phyloP scores from a whole-genome alignment of 2,329 filamentous ascomycete genomes.

The Xylaria sp. region DNA sequence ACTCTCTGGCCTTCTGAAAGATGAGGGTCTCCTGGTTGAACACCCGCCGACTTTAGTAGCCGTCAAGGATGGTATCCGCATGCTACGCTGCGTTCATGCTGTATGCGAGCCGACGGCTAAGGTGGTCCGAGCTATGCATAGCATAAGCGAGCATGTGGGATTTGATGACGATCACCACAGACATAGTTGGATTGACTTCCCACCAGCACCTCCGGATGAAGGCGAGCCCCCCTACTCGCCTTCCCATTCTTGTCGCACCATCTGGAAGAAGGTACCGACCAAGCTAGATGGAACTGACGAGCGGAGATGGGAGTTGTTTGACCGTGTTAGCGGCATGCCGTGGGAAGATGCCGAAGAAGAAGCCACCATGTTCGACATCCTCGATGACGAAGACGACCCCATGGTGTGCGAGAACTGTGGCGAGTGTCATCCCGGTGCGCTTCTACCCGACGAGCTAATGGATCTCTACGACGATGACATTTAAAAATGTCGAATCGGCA shows the following conservation, averaged over 20 bases:
- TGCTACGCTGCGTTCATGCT: constrained; percentile 51
- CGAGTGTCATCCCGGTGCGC: constrained; percentile 46
- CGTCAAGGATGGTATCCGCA: constrained; percentile 53
- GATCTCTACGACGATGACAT: constrained; percentile 43
- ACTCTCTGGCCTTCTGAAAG: constrained; percentile 62
- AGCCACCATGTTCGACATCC: constrained; percentile 44
- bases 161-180: constrained; percentile 45
- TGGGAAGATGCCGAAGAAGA: constrained; percentile 48
- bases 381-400: constrained; percentile 42
- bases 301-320: constrained; percentile 62
- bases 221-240: constrained; percentile 55
- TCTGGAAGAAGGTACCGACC: constrained; percentile 63
- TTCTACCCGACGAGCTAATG: constrained; percentile 45
- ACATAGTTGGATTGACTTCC: constrained; percentile 48
- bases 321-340: constrained; percentile 48
- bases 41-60: constrained; percentile 57
- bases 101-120: constrained; percentile 52
- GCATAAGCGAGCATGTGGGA: constrained; percentile 42
- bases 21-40: constrained; percentile 63
- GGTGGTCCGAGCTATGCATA: constrained; percentile 56
- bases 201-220: constrained; percentile 54
- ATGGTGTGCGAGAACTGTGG: constrained; percentile 49
- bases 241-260: constrained; percentile 56
- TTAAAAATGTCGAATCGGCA: constrained; percentile 6
- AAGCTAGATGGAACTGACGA: constrained; percentile 52